Evolutionary conservation across 2,329 filamentous ascomycete genomes (phyloP).

Genomic region (Arthrobotrys conoides): DNA sequence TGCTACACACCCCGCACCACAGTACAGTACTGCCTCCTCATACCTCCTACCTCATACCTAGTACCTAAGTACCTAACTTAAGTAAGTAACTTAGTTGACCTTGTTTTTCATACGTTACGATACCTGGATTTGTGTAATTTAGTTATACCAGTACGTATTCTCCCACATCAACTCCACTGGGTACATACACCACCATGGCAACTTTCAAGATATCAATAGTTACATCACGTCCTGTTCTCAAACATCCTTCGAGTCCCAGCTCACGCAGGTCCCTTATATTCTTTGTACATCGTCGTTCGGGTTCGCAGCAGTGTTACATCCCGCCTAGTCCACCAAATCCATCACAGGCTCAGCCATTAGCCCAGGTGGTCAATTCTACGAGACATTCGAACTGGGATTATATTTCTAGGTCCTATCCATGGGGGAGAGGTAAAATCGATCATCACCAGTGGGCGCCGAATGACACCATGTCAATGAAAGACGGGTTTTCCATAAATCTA

Average conservation of each 20-base stretch:
- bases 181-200: not conserved
- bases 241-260: not conserved
- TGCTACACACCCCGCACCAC: not conserved
- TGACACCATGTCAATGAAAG: slow-evolving; percentile 1
- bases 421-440: not conserved
- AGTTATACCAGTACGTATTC: no score
- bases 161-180: no score
- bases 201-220: not conserved
- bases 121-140: no score
- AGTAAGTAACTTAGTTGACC: no score
- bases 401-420: not conserved
- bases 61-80: no score
- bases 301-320: not conserved
- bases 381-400: not conserved
- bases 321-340: not conserved
- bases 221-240: not conserved
- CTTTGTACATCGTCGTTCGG: slow-evolving; percentile 33
- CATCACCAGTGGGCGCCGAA: slow-evolving; percentile 7
- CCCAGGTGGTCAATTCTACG: not conserved
- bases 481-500: not conserved
- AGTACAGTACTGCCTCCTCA: no score
- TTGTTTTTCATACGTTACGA: no score
- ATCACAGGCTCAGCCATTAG: not conserved
- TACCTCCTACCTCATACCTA: no score
- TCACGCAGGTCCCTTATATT: slow-evolving; percentile 17